Conservation (phyloP, 768 basidiomycete genomes). For the Flagelloscypha sp. region DNA sequence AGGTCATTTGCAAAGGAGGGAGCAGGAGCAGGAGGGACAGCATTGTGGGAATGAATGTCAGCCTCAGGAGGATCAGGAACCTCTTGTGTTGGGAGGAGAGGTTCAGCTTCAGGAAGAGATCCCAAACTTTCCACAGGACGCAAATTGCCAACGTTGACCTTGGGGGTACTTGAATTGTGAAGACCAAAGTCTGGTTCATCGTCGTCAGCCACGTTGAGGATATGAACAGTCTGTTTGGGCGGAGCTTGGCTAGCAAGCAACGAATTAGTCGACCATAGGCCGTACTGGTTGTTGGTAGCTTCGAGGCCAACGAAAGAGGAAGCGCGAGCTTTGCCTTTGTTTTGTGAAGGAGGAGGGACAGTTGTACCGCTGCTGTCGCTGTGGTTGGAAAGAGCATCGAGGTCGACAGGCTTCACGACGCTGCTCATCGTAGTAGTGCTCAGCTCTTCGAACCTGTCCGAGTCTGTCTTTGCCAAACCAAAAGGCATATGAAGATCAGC, state of each 20-base stretch:
- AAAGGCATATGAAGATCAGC: slow-evolving; percentile 30
- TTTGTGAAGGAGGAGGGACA: too few relatives aligned
- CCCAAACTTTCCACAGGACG: slow-evolving; percentile 3
- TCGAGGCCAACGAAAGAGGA: too few relatives aligned
- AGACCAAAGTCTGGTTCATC: slow-evolving; percentile 8
- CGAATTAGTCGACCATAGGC: slow-evolving; percentile 33
- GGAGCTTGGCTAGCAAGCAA: slow-evolving; percentile 33
- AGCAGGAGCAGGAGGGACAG: slow-evolving; percentile 13
- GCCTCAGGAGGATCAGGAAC: slow-evolving; percentile 32
- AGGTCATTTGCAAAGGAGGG: slow-evolving; percentile 58
- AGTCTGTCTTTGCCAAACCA: too few relatives aligned
- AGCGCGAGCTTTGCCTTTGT: slow-evolving; percentile 24
- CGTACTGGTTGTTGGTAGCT: slow-evolving; percentile 19
- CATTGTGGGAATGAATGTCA: slow-evolving; percentile 7
- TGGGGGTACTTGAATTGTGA: too few relatives aligned
- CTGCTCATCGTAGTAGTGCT: too few relatives aligned
- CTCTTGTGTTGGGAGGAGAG: slow-evolving; percentile 8
- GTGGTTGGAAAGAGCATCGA: too few relatives aligned
- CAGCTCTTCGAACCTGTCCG: too few relatives aligned
- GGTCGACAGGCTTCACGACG: too few relatives aligned
- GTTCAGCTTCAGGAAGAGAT: slow-evolving; percentile 6
- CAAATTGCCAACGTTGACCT: slow-evolving; percentile 3
- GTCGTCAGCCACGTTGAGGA: slow-evolving; percentile 32
- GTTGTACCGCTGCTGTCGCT: too few relatives aligned
- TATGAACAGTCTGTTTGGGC: slow-evolving; percentile 55